Conservation (phyloP, 78 protist genomes). For the Dictyostelium citrinum region DNA sequence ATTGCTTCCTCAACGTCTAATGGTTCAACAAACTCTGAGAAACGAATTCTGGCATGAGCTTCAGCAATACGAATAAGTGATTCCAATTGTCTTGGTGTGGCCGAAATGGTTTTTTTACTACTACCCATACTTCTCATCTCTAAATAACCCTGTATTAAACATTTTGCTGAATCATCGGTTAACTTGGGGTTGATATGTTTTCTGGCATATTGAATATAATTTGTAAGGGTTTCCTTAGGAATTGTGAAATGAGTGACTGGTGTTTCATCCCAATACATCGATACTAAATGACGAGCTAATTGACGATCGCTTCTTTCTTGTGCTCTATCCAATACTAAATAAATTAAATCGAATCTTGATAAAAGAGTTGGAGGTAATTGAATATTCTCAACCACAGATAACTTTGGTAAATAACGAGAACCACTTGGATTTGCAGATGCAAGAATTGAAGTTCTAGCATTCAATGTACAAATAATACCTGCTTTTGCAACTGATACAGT, state of each 20-base stretch:
- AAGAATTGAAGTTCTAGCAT: slow-evolving; percentile 98
- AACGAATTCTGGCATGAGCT: slow-evolving; percentile 67
- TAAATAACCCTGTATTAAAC: slow-evolving; percentile 87
- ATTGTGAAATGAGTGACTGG: not conserved
- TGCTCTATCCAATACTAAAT: slow-evolving; percentile 92
- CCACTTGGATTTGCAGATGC: slow-evolving; percentile 99
- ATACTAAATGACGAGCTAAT: slow-evolving; percentile 94
- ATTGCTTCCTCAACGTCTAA: slow-evolving; percentile 94
- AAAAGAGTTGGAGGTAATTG: slow-evolving; percentile 97
- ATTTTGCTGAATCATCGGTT: slow-evolving; percentile 88
- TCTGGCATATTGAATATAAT: slow-evolving; percentile 94
- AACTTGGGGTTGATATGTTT: slow-evolving; percentile 84
- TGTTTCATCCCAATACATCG: slow-evolving; percentile 79
- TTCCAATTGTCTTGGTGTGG: slow-evolving; percentile 99
- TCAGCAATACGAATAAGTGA: slow-evolving; percentile 96
- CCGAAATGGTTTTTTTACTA: slow-evolving; percentile 86
- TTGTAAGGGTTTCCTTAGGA: slow-evolving; percentile 23
- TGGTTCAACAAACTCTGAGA: slow-evolving; percentile 84
- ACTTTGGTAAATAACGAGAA: slow-evolving; percentile 90
- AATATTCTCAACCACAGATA: slow-evolving; percentile 97
- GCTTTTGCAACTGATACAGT: slow-evolving; percentile 99
- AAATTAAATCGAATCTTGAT: slow-evolving; percentile 87
- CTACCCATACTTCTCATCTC: slow-evolving; percentile 84
- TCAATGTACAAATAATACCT: slow-evolving; percentile 98
- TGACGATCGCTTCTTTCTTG: slow-evolving; percentile 88